Evolutionary conservation across 352 stramenopile genomes (phyloP), one percentile per base, ranked within the genome.

Genomic region (Hyaloperonospora brassicae): DNA sequence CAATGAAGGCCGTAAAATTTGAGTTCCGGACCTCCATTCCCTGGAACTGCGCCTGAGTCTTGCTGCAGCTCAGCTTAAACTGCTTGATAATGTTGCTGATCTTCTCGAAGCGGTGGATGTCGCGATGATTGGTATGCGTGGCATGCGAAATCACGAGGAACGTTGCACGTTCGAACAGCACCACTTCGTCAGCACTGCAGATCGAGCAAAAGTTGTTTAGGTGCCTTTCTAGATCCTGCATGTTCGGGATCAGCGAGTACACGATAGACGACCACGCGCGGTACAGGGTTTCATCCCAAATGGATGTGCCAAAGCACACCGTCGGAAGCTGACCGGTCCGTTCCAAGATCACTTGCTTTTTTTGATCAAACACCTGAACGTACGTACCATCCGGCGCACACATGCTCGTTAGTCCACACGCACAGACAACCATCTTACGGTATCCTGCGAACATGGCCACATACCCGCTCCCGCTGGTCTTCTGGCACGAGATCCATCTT

Each of bases 41-140:
- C 68, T 98, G 91, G 64, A 99, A 99, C 68, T 98, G 88, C 24
- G 93, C 95, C 70, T 98, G 92, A 1, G 94, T 97, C 77, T 99
- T 99, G 64, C 87, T 96, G 73, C 96, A 98, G 69, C 81, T 97
- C 17, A 99, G 83, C 76, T 99, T 99, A 77, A 99, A 99, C 73
- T 99, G 97, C 77, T 99, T 99, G 72, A 99, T 98, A 74, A 99
- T 99, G 69, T 99, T 99, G 64, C 87, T 98, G 62, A 99, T 99
- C 66, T 99, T 99, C 79, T 99, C 97, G 69, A 98, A 99, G 17
- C 97, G 93, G 68, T 98, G 94, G 39, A 96, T 95, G 66, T 98
- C 95, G 64, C 95, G 93, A 60, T 98, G 91, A 24, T 76, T 84
- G 23, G 80, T 81, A 51, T 92, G 79, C 22, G 86, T 95, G 5